phyloP scores from a whole-genome alignment of 306 rosid genomes.

The Hippophae tibetana region DNA sequence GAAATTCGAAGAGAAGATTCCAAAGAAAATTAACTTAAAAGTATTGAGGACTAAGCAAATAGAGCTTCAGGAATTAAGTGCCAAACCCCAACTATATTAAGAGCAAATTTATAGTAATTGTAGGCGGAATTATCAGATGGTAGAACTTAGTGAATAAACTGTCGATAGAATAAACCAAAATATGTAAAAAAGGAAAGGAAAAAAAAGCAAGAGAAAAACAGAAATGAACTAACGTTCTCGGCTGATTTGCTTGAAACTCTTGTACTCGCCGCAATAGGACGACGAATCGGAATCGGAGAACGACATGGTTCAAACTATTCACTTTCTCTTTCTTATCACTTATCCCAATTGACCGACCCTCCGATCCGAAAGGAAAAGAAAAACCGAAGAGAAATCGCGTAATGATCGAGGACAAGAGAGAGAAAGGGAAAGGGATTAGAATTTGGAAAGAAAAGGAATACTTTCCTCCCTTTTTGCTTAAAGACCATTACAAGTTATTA shows the following conservation, averaged over 20 bases:
- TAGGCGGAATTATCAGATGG: not conserved
- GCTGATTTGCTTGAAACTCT: conserved; percentile 48
- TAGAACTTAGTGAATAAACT: not conserved
- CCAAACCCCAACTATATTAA: not conserved
- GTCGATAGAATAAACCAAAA: not conserved
- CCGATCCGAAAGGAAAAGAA: conserved; percentile 3
- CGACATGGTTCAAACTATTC: conserved; percentile 28
- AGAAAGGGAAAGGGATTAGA: conserved; percentile 5
- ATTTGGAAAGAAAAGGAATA: not conserved
- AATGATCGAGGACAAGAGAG: conserved; percentile 3
- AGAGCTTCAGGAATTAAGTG: conserved; percentile 1
- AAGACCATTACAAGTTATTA: too few species aligned
- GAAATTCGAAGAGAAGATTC: not conserved
- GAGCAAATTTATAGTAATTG: not conserved
- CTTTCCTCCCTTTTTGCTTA: not conserved
- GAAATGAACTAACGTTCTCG: conserved; percentile 39
- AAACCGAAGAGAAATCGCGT: conserved; percentile 14
- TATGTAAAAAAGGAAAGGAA: not conserved
- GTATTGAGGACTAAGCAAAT: not conserved
- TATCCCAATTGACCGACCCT: conserved; percentile 3
- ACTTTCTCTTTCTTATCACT: conserved; percentile 5
- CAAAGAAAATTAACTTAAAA: not conserved
- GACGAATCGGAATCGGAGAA: conserved; percentile 52
- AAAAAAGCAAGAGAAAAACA: not conserved
- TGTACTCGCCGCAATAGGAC: conserved; percentile 41